Conservation (phyloP, 495 filamentous ascomycete species). For the Aspergillus affinis region DNA sequence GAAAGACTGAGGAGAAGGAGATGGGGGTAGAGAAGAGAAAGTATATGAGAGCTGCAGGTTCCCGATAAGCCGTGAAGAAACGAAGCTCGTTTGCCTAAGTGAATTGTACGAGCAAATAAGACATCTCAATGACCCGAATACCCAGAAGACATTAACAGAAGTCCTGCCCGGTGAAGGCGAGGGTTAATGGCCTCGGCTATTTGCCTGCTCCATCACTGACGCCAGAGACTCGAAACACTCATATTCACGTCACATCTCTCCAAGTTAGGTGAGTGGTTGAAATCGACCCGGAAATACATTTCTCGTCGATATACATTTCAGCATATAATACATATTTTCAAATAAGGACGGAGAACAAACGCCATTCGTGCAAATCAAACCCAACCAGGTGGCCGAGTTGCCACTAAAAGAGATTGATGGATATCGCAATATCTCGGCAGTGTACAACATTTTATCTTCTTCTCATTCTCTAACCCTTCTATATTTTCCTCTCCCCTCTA, state of each 20-base stretch:
- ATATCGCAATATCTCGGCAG: background rate
- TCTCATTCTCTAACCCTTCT: background rate
- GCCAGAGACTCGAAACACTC: background rate
- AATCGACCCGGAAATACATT: background rate
- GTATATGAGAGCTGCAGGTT: conserved; percentile 5
- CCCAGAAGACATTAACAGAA: background rate
- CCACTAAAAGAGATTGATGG: conserved; percentile 7
- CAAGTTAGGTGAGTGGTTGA: background rate
- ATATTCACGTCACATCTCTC: background rate
- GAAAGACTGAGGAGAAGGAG: background rate
- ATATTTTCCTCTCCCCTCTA: conserved; percentile 32
- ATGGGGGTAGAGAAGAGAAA: background rate
- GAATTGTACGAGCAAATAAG: background rate
- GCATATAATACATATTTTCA: conserved; percentile 17
- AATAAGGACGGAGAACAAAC: conserved; percentile 21
- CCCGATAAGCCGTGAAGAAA: conserved; percentile 7
- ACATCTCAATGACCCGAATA: too few relatives aligned
- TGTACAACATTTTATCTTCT: background rate
- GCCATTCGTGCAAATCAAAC: conserved; percentile 28
- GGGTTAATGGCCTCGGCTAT: background rate
- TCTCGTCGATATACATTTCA: background rate
- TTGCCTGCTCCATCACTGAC: background rate
- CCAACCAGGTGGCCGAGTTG: conserved; percentile 23
- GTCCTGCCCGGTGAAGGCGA: background rate
- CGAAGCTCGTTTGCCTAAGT: conserved; percentile 8